Conservation (phyloP, 352 stramenopile species). For the Globisporangium irregulare region DNA sequence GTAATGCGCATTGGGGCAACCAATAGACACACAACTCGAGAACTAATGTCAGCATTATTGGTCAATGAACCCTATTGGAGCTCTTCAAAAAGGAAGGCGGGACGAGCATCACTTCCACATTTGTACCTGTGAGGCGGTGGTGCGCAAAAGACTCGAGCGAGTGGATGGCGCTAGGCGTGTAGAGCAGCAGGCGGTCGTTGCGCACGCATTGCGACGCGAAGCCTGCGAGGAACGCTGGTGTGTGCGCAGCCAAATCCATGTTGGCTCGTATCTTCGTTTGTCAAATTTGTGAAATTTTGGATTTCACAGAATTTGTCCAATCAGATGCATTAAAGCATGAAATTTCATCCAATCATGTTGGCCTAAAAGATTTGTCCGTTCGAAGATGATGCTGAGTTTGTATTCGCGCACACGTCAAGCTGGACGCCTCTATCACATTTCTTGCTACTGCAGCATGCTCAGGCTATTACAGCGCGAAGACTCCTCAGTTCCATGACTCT, state of each 20-base stretch:
- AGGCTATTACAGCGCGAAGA: not conserved
- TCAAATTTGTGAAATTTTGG: too few species aligned
- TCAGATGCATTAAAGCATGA: too few species aligned
- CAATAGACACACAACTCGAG: not conserved
- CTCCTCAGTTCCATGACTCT: not conserved
- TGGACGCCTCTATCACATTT: not conserved
- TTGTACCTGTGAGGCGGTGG: conserved; percentile 40
- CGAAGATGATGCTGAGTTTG: too few species aligned
- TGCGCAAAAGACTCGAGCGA: conserved; percentile 23
- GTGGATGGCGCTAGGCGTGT: conserved; percentile 24
- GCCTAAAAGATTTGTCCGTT: too few species aligned
- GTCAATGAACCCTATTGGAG: not conserved
- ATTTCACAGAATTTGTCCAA: too few species aligned
- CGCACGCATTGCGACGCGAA: conserved; percentile 40
- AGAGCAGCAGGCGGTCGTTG: conserved; percentile 19
- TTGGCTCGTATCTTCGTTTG: not conserved
- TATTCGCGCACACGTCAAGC: not conserved
- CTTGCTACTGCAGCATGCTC: not conserved
- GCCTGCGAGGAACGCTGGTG: conserved; percentile 24
- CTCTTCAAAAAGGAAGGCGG: not conserved
- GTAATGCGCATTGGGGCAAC: not conserved
- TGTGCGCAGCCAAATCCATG: conserved; percentile 3
- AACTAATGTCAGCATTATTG: not conserved
- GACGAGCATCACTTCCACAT: not conserved
- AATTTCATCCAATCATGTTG: too few species aligned